These are phyloP conservation scores for Candida taoyuanica DNA, from an alignment of 805 yeast genomes.

Conservation along the genomic window DNA sequence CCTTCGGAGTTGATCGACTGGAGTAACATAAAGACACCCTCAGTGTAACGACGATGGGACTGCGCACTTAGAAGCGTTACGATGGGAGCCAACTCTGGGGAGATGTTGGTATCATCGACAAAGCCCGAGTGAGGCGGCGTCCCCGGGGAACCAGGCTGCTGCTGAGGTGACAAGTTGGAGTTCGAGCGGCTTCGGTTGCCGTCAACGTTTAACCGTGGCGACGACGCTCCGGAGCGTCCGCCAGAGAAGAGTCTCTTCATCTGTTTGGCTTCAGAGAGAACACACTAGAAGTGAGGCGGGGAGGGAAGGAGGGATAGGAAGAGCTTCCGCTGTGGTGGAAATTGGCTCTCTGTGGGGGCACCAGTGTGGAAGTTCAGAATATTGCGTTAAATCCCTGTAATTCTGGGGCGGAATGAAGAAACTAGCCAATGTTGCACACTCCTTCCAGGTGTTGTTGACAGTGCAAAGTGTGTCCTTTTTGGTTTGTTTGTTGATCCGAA, in stretches of 20 bases:
- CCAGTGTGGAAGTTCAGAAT: not conserved
- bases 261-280: no score
- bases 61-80: slow-evolving; percentile 73
- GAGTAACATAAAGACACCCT: slow-evolving; percentile 70
- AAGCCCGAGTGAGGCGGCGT: slow-evolving; percentile 6
- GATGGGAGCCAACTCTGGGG: slow-evolving; percentile 53
- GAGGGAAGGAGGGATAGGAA: no score
- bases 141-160: slow-evolving; percentile 3
- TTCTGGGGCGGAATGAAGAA: no score
- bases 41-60: slow-evolving; percentile 67
- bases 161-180: slow-evolving; percentile 11
- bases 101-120: slow-evolving; percentile 18
- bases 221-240: slow-evolving; percentile 16
- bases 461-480: not conserved
- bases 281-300: no score
- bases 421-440: not conserved
- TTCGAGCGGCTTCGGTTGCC: slow-evolving; percentile 19
- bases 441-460: no score
- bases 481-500: not conserved
- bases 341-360: not conserved
- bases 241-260: slow-evolving; percentile 26
- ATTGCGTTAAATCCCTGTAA: not conserved
- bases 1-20: slow-evolving; percentile 83
- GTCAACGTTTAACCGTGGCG: slow-evolving; percentile 12
- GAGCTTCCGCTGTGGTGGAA: not conserved